Conservation (phyloP, 75 land plant genomes). For the Isoetes taiwanensis region DNA sequence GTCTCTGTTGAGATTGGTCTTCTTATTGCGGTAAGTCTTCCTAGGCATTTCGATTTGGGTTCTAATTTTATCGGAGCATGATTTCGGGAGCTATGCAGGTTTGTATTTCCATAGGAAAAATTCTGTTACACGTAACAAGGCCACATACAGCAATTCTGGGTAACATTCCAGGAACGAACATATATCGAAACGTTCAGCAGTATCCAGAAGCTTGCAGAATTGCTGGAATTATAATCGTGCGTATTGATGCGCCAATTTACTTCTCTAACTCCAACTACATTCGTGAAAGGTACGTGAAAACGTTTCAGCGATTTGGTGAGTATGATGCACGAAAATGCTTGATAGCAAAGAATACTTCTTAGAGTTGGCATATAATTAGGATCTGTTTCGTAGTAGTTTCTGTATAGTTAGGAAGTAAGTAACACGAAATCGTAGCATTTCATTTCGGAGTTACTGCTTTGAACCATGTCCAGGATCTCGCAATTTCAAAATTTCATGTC, state of each 20-base stretch:
- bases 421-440: not conserved
- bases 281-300: conserved; percentile 62
- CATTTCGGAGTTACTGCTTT: not conserved
- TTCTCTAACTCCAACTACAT: conserved; percentile 79
- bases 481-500: not conserved
- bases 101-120: conserved; percentile 49
- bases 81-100: no score
- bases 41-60: no score
- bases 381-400: no score
- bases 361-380: not conserved
- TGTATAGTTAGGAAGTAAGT: not conserved
- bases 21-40: conserved; percentile 50
- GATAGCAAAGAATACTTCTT: not conserved
- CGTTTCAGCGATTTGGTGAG: no score
- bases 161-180: conserved; percentile 50
- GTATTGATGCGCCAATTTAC: conserved; percentile 70
- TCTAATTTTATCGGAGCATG: no score
- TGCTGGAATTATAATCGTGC: conserved; percentile 64
- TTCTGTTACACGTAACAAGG: conserved; percentile 36
- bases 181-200: conserved; percentile 53
- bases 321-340: not conserved
- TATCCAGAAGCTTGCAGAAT: conserved; percentile 39
- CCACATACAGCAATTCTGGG: conserved; percentile 65
- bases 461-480: not conserved
- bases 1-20: conserved; percentile 54